Evolutionary conservation across 768 basidiomycete species (phyloP).

Genomic region (Lentinula aciculospora): DNA sequence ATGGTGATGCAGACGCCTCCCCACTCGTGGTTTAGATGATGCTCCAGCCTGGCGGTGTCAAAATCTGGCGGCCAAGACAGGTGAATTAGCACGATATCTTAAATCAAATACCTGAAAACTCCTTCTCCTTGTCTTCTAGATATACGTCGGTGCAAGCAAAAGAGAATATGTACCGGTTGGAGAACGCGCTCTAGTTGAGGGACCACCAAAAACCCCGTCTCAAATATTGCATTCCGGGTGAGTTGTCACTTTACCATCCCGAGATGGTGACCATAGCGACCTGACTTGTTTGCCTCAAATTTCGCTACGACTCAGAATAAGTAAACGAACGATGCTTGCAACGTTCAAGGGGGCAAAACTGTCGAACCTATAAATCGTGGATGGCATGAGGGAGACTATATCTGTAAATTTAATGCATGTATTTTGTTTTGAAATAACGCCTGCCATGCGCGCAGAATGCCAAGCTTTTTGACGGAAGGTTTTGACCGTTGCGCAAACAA

Average conservation of each 20-base stretch:
- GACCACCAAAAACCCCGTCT: constrained; percentile 54
- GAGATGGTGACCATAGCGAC: constrained; percentile 33
- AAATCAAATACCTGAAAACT: background rate
- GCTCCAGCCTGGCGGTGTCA: constrained; percentile 83
- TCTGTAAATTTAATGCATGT: background rate
- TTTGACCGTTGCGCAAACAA: background rate
- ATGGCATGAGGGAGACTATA: background rate
- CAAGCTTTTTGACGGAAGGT: constrained; percentile 11
- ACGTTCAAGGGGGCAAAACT: constrained; percentile 53
- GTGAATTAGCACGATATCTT: constrained; percentile 26
- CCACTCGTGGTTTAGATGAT: constrained; percentile 58
- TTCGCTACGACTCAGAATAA: constrained; percentile 37
- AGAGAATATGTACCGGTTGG: constrained; percentile 71
- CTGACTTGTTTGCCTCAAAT: background rate
- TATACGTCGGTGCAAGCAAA: constrained; percentile 72
- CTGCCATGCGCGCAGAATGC: background rate
- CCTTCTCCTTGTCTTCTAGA: constrained; percentile 29
- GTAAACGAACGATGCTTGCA: constrained; percentile 63
- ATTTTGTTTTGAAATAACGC: background rate
- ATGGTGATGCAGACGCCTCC: background rate
- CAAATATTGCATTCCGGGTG: constrained; percentile 71
- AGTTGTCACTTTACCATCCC: constrained; percentile 20
- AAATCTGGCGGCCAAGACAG: constrained; percentile 90
- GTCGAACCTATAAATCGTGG: constrained; percentile 11
- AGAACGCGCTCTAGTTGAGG: constrained; percentile 51